Percentiles rank a stretch among this genome's conserved stretches.
These are phyloP conservation scores for Pistacia vera DNA, from an alignment of 345 rosid species.

Conservation along the genomic window DNA sequence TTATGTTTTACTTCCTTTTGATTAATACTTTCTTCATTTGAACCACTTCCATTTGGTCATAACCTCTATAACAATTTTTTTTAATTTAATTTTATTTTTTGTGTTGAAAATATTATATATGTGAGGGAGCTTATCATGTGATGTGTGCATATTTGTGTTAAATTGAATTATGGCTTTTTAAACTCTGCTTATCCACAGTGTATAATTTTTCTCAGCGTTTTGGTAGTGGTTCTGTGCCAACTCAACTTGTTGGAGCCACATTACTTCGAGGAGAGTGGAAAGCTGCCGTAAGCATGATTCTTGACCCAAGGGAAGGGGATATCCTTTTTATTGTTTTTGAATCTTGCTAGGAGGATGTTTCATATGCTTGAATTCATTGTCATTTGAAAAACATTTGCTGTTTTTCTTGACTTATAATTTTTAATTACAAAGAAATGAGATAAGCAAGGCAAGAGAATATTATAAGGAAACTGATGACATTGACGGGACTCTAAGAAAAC, in stretches of 20 bases:
- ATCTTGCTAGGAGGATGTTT: slow-evolving; percentile 11
- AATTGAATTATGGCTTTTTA: slow-evolving; percentile 2
- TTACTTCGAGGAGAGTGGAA: slow-evolving; percentile 94
- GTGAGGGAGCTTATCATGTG: background rate
- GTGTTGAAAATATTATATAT: no score
- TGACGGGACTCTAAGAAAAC: slow-evolving; percentile 85
- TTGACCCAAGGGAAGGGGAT: slow-evolving; percentile 97
- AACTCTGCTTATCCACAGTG: background rate
- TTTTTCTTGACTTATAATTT: slow-evolving; percentile 52
- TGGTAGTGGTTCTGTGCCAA: slow-evolving; percentile 97
- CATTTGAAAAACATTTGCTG: slow-evolving; percentile 10
- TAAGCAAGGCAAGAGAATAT: slow-evolving; percentile 66
- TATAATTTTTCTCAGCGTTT: slow-evolving; percentile 65
- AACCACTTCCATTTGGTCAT: background rate
- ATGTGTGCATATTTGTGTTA: background rate
- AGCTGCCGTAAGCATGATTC: slow-evolving; percentile 77
- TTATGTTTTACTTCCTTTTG: background rate
- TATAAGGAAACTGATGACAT: slow-evolving; percentile 77
- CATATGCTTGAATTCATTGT: background rate
- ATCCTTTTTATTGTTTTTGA: slow-evolving; percentile 59
- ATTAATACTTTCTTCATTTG: background rate
- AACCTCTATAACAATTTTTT: no score
- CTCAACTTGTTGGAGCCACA: slow-evolving; percentile 86
- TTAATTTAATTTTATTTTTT: no score
- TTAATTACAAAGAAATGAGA: slow-evolving; percentile 65